Percentiles rank a stretch among this genome's conserved stretches.
Evolutionary conservation across 345 rosid species (phyloP).

Genomic region (Crucihimalaya himalaica): DNA sequence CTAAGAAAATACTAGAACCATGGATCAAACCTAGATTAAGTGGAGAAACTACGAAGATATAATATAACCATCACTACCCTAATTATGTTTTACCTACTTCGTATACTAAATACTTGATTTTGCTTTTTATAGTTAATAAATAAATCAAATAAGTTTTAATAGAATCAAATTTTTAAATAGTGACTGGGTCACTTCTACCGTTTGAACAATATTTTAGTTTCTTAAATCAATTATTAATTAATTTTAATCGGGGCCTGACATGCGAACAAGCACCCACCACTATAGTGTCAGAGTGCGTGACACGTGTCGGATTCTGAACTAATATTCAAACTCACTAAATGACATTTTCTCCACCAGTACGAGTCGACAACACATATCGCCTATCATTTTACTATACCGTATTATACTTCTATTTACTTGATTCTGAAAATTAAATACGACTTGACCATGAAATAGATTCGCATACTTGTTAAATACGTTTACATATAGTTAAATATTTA

Average conservation of each 20-base stretch:
- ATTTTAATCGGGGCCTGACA: slow-evolving; percentile 31
- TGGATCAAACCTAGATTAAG: neutral
- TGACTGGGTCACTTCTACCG: slow-evolving; percentile 30
- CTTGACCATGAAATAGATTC: neutral
- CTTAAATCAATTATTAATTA: neutral
- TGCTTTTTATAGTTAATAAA: slow-evolving; percentile 1
- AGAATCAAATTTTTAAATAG: slow-evolving; percentile 20
- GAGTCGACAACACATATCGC: neutral
- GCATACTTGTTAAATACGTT: neutral
- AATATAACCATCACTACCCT: neutral
- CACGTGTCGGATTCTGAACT: slow-evolving; percentile 41
- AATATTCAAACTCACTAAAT: slow-evolving; percentile 33
- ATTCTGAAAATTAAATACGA: neutral
- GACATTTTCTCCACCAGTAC: slow-evolving; percentile 32
- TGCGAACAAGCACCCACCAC: slow-evolving; percentile 38
- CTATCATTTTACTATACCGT: neutral
- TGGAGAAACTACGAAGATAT: neutral
- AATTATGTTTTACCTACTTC: neutral
- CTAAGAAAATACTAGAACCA: neutral
- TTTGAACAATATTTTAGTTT: neutral
- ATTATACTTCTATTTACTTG: neutral
- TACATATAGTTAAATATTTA: neutral
- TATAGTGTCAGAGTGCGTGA: slow-evolving; percentile 34
- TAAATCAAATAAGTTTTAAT: neutral
- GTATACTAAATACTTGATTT: neutral